Percentiles rank a stretch among this genome's conserved stretches.
phyloP scores from a whole-genome alignment of 345 rosid species.

The Triadica sebifera region DNA sequence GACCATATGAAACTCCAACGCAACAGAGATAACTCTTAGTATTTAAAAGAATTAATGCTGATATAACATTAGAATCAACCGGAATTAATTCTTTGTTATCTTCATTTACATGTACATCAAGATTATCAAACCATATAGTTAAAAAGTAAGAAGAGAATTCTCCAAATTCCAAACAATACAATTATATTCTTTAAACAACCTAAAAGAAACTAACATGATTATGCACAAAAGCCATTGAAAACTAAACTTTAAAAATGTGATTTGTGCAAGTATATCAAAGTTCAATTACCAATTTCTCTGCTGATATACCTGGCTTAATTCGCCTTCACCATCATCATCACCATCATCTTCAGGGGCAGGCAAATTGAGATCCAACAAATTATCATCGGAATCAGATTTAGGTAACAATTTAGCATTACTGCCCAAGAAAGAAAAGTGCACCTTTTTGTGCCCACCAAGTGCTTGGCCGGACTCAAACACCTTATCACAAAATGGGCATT shows the following conservation, averaged over 20 bases:
- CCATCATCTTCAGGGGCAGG: slow-evolving; percentile 31
- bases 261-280: too few relatives aligned
- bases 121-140: not conserved
- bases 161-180: not conserved
- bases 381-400: not conserved
- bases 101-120: not conserved
- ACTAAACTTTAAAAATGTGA: not conserved
- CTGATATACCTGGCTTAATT: slow-evolving; percentile 11
- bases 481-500: slow-evolving; percentile 43
- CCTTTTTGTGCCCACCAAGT: slow-evolving; percentile 60
- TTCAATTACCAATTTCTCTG: not conserved
- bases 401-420: not conserved
- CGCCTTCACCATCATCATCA: slow-evolving; percentile 23
- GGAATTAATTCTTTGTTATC: not conserved
- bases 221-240: slow-evolving; percentile 1
- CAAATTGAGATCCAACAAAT: slow-evolving; percentile 40
- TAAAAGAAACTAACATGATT: not conserved
- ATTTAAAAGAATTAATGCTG: not conserved
- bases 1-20: not conserved
- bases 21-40: not conserved
- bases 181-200: not conserved
- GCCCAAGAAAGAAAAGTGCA: slow-evolving; percentile 36
- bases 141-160: too few relatives aligned
- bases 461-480: slow-evolving; percentile 62
- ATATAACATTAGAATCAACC: not conserved